phyloP scores from a whole-genome alignment of 2,329 filamentous ascomycete species.

The Penicillium sp. region DNA sequence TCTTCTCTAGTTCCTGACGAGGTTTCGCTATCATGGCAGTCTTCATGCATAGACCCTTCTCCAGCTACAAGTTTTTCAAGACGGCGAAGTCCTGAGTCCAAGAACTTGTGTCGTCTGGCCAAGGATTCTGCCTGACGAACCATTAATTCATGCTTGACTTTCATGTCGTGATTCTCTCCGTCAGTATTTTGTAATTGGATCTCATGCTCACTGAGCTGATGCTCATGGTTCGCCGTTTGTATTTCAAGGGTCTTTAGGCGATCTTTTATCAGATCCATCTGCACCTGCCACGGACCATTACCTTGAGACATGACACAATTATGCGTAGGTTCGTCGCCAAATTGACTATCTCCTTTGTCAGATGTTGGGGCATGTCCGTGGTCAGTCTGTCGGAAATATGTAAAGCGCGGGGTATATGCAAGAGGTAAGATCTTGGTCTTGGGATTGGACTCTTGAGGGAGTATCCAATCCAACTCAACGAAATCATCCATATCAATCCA shows the following conservation, averaged over 20 bases:
- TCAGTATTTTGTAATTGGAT: constrained; percentile 55
- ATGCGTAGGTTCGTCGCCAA: constrained; percentile 90
- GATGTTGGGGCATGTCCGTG: constrained; percentile 73
- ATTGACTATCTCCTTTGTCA: constrained; percentile 76
- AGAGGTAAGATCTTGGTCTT: constrained; percentile 92
- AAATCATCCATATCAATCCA: constrained; percentile 99
- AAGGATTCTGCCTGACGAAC: constrained; percentile 56
- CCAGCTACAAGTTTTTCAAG: constrained; percentile 48
- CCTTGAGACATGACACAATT: constrained; percentile 91
- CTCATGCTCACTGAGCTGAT: constrained; percentile 71
- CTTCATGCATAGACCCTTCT: constrained; percentile 44
- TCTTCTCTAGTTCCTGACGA: constrained; percentile 25
- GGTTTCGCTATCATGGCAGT: constrained; percentile 18
- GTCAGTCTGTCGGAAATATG: constrained; percentile 95
- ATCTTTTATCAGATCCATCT: constrained; percentile 77
- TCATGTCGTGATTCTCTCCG: constrained; percentile 44
- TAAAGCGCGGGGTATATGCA: constrained; percentile 88
- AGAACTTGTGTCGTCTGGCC: constrained; percentile 55
- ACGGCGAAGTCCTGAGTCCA: constrained; percentile 55
- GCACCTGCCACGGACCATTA: constrained; percentile 83
- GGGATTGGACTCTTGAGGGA: constrained; percentile 83
- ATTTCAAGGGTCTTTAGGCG: constrained; percentile 73
- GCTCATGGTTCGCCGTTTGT: constrained; percentile 72
- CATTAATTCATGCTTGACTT: constrained; percentile 48
- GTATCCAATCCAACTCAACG: constrained; percentile 93